Conservation (phyloP, 352 stramenopile species). For the Pythium rhizo-oryzae region DNA sequence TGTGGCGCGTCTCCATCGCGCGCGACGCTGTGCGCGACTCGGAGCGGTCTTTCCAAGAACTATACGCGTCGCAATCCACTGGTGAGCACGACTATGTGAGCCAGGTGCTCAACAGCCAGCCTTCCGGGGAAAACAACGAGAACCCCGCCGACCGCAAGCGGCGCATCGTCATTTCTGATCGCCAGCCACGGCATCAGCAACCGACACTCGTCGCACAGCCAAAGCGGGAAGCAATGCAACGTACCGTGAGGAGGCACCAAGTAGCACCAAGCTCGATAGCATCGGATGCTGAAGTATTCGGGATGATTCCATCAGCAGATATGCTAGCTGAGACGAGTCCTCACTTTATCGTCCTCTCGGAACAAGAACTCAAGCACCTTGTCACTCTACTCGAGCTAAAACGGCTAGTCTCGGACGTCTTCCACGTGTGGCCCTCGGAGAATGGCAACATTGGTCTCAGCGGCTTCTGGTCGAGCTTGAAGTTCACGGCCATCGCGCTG, state of each 20-base stretch:
- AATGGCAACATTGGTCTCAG: slow-evolving; percentile 42
- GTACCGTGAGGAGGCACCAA: slow-evolving; percentile 13
- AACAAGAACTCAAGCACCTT: slow-evolving; percentile 38
- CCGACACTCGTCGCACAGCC: background rate
- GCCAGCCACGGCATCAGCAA: background rate
- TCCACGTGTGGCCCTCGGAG: slow-evolving; percentile 38
- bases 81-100: slow-evolving; percentile 15
- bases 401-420: slow-evolving; percentile 27
- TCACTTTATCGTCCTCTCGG: slow-evolving; percentile 27
- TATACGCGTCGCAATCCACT: slow-evolving; percentile 22
- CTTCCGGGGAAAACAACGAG: background rate
- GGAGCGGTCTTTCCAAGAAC: slow-evolving; percentile 26
- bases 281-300: background rate
- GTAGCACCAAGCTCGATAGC: background rate
- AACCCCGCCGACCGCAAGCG: background rate
- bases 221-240: background rate
- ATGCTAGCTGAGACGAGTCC: background rate
- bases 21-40: slow-evolving; percentile 36
- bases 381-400: slow-evolving; percentile 33
- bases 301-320: background rate
- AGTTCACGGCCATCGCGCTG: slow-evolving; percentile 32
- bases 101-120: background rate
- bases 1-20: slow-evolving; percentile 37
- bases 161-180: slow-evolving; percentile 22
- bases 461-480: slow-evolving; percentile 39